Base-by-base conservation (phyloP, 129 eudicot genomes). In the Chrysanthemum lavandulifolium region DNA sequence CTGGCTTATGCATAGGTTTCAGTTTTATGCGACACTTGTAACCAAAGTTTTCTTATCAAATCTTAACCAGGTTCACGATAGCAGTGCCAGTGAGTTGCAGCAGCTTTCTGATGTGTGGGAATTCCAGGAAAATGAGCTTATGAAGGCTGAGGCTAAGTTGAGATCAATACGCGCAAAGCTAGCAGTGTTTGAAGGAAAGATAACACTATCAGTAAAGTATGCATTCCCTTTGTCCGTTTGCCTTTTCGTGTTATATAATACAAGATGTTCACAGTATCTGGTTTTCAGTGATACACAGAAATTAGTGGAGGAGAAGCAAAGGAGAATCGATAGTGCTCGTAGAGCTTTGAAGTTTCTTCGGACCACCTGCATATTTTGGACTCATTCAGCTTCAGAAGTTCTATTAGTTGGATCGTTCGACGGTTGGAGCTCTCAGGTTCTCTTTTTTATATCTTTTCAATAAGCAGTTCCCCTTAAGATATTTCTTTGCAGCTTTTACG, bases 381-480 rank as follows among this genome's bases (percentile, higher is more conserved):
- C 93, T 69, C 90, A 78, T 78, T 77, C 94, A 45, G 97, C 94
- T 68, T 78, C 91, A 3, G 85, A 92, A 80, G 97, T 92, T 80
- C 61, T 86, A 18, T 76, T 92, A 67, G 81, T 84, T 23, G 96
- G 97, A 45, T 92, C 97, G 14, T 92, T 83, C 76, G 89, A 92
- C 62, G 97, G 97, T 49, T 92, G 97, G 97, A 84, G 81, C 67
- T 82, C 89, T 75, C 94, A 89, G 97, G 97, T 92, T 52, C 55
- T 29, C 29, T 21, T 45, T 21, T 45, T 19, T 3, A 59, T 27
- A 53, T 23, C 19, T 33, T 51, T 52, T 23, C 9, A 40, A 40
- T 6, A 40, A 40, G 47, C 47, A 2, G 47, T 6, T 7, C 47
- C 47, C 1, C 10, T 40, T 8, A 0, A 40, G 47, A 40, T 40